Evolutionary conservation across 176 grass and related monocot species (phyloP), one percentile per base, ranked within the genome.

Genomic region (Coix lacrymajobi): DNA sequence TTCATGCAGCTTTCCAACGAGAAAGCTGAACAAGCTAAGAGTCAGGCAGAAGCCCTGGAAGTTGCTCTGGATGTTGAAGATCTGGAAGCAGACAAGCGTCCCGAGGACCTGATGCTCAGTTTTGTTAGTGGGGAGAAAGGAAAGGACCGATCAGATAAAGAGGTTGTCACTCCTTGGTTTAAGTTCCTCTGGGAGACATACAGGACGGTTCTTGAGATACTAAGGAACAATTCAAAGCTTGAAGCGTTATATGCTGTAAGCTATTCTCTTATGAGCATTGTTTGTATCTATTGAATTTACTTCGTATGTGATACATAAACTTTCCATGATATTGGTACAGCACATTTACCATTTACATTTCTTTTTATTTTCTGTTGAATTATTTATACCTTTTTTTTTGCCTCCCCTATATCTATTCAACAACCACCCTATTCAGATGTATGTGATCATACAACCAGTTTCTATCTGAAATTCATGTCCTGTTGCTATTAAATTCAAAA

Each of bases 141-240:
- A 24, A 99, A 96, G 74, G 93, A 99, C 11, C 65, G 96, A 80
- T 96, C 91, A 15, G 96, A 99, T 65, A 99, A 91, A 78, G 96
- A 99, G 74, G 29, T 88, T 67, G 96, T 99, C 15, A 96, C 96
- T 15, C 96, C 96, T 7, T 99, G 96, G 96, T 99, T 99, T 45
- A 99, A 99, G 67, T 99, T 99, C 36, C 86, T 99, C 11, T 99
- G 96, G 96, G 96, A 99, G 51, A 96, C 96, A 30, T 99, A 99
- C 70, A 88, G 96, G 77, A 95, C 93, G 1, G 96, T 99, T 37
- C 86, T 99, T 24, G 96, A 99, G 51, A 99, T 99, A 76, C 63
- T 99, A 57, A 87, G 87, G 60, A 99, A 99, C 69, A 99, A 99
- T 82, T 99, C 96, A 38, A 99, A 99, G 66, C 87, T 99, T 79